These are phyloP conservation scores for Suillus subluteus DNA, from an alignment of 768 basidiomycete genomes.

Conservation along the genomic window DNA sequence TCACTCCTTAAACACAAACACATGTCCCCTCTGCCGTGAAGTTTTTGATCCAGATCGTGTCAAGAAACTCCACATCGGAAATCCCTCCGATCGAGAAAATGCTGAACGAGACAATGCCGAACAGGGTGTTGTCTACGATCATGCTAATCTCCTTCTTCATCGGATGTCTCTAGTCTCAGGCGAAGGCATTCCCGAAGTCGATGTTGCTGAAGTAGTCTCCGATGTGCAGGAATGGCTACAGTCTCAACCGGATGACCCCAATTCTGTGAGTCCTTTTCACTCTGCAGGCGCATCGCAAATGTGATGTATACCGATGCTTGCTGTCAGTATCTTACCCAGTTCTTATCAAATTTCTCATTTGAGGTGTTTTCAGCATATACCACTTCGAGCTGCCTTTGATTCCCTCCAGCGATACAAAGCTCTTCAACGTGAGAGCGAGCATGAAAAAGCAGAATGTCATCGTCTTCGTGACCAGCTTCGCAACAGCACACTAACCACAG, in stretches of 20 bases:
- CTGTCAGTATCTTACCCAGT: not conserved
- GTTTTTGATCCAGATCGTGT: constrained; percentile 53
- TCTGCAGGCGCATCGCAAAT: not conserved
- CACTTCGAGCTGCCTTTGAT: constrained; percentile 26
- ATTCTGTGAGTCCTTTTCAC: constrained; percentile 31
- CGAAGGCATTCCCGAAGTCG: constrained; percentile 34
- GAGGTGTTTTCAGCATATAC: constrained; percentile 30
- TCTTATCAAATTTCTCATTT: constrained; percentile 23
- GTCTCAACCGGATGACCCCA: constrained; percentile 42
- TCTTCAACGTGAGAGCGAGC: constrained; percentile 37
- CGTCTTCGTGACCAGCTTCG: constrained; percentile 36
- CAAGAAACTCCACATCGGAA: constrained; percentile 66
- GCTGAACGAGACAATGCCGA: constrained; percentile 36
- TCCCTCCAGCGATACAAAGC: constrained; percentile 36
- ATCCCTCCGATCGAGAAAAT: constrained; percentile 37
- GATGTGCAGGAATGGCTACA: constrained; percentile 59
- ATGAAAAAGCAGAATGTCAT: constrained; percentile 35
- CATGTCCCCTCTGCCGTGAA: constrained; percentile 72
- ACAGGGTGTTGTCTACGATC: constrained; percentile 45
- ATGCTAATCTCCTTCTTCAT: constrained; percentile 38
- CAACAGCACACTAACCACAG: constrained; percentile 29
- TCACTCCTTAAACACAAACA: constrained; percentile 47
- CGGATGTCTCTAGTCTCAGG: constrained; percentile 39
- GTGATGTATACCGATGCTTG: not conserved
- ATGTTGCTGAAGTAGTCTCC: constrained; percentile 42